phyloP scores from a whole-genome alignment of 2,329 filamentous ascomycete species.

The Cladophialophora psammophila region DNA sequence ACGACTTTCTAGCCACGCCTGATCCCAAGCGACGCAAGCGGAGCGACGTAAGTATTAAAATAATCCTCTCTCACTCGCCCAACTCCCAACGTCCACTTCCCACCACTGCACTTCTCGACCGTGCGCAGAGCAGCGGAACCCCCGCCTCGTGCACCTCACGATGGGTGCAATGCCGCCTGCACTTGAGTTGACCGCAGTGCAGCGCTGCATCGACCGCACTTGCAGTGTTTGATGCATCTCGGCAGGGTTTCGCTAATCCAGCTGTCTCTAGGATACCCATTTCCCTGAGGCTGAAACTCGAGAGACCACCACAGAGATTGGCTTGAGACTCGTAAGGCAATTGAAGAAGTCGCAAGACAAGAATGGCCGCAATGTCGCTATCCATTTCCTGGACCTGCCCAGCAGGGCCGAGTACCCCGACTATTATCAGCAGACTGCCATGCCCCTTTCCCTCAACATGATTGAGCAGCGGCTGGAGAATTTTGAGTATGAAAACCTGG shows the following conservation, averaged over 20 bases:
- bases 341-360: constrained; percentile 81
- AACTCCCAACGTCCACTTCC: constrained; percentile 13
- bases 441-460: constrained; percentile 79
- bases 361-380: constrained; percentile 77
- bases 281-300: constrained; percentile 60
- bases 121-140: constrained; percentile 12
- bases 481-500: constrained; percentile 72
- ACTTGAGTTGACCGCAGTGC: constrained; percentile 12
- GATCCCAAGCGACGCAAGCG: constrained; percentile 58
- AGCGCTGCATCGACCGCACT: constrained; percentile 8
- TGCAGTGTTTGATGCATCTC: constrained; percentile 6
- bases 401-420: constrained; percentile 63
- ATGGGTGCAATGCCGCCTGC: constrained; percentile 16
- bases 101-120: constrained; percentile 18
- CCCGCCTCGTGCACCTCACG: constrained; percentile 20
- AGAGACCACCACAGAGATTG: constrained; percentile 74
- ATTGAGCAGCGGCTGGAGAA: constrained; percentile 77
- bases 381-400: constrained; percentile 76
- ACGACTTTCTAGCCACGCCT: constrained; percentile 56
- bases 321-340: constrained; percentile 75
- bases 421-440: constrained; percentile 78
- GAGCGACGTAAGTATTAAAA: constrained; percentile 40
- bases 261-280: constrained; percentile 38
- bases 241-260: constrained; percentile 24
- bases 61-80: constrained; percentile 25